Base-by-base conservation (phyloP, 208 protist genomes). In the Leishmania mexicana region DNA sequence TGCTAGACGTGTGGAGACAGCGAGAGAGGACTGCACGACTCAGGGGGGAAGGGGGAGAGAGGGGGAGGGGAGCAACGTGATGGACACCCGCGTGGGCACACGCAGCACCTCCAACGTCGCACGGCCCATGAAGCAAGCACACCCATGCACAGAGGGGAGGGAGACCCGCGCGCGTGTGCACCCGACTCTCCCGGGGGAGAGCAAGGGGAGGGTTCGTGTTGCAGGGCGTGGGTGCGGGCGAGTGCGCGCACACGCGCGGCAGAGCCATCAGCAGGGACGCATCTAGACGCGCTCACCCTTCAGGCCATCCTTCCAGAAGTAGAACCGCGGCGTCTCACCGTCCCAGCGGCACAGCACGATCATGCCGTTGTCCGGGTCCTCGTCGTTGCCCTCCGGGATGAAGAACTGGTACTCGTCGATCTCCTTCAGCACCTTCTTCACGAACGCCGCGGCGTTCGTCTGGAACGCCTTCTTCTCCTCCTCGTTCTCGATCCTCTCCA, bases 351-450 rank as follows among this genome's bases (percentile, higher is more conserved):
- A 96, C 49, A 98, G 89, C 62, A 98, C 93, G 85, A 97, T 96
- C 85, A 98, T 90, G 85, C 94, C 96, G 81, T 86, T 92, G 83
- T 98, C 94, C 76, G 95, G 92, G 76, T 97, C 94, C 92, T 97
- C 95, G 83, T 94, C 92, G 75, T 96, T 95, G 79, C 95, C 94
- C 81, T 96, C 94, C n/a, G 94, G 94, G 85, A 97, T 97, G 88
- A 94, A 98, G 90, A 98, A 98, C 88, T 97, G 94, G 88, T 96
- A 97, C 58, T 98, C 96, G 75, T 97, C 91, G 82, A 98, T 95
- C 49, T 97, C 90, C 90, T 95, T 96, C 60, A 98, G 83, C 74
- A 97, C 92, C 87, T 96, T 96, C 93, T 98, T 98, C 81, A 97
- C 94, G 79, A 96, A 98, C 67, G 91, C 82, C 7, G 91, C 85